Conservation (phyloP, 2,329 filamentous ascomycete genomes). For the Colletotrichum destructivum region DNA sequence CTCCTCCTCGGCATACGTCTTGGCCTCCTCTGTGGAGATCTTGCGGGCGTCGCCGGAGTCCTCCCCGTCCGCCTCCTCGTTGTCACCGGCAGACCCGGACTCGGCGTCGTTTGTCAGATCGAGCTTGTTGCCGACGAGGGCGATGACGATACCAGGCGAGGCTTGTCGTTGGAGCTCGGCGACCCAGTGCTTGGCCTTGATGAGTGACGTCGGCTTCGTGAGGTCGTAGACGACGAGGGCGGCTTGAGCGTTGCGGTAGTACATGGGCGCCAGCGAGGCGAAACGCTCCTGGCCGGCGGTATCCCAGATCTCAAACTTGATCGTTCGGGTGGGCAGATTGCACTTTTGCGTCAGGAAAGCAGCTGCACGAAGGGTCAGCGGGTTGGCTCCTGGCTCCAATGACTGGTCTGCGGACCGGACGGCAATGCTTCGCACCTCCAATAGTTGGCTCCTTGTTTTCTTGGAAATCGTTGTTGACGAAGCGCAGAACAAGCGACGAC, state of each 20-base stretch:
- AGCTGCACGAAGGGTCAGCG: conserved; percentile 67
- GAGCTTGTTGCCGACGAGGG: conserved; percentile 96
- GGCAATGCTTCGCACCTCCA: conserved; percentile 76
- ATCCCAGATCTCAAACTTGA: conserved; percentile 98
- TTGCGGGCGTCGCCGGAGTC: conserved; percentile 84
- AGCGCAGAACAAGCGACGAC: conserved; percentile 97
- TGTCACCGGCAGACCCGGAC: conserved; percentile 61
- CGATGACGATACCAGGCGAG: conserved; percentile 95
- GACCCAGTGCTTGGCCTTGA: conserved; percentile 99
- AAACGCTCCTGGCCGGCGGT: conserved; percentile 98
- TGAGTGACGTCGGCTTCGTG: conserved; percentile 93
- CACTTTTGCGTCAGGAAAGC: conserved; percentile 99
- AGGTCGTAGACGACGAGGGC: conserved; percentile 99
- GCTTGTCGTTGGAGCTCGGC: conserved; percentile 97
- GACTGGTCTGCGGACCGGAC: conserved; percentile 3
- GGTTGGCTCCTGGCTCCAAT: conserved; percentile 28
- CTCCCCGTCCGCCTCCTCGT: conserved; percentile 69
- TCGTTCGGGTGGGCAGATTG: conserved; percentile 91
- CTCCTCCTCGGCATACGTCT: conserved; percentile 95
- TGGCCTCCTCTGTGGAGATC: conserved; percentile 91
- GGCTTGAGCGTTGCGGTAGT: conserved; percentile 98
- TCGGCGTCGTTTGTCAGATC: conserved; percentile 83
- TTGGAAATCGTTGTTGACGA: conserved; percentile 99
- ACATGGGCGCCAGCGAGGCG: conserved; percentile 97
- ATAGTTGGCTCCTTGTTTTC: conserved; percentile 99